Evolutionary conservation across 1,284 basidiomycete genomes (phyloP).

Genomic region (Cutaneotrichosporon curvatum): DNA sequence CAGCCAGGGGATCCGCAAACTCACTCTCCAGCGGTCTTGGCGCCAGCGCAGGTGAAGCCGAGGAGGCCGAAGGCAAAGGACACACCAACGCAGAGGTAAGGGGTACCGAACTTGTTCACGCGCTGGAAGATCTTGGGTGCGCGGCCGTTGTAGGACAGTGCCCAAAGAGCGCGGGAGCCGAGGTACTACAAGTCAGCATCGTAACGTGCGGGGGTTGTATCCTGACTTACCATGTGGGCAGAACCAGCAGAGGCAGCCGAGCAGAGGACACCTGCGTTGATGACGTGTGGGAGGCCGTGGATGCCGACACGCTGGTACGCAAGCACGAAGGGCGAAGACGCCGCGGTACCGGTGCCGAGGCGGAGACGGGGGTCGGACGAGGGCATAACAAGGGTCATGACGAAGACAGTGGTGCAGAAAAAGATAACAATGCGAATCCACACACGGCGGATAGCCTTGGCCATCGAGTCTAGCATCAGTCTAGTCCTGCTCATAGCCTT

Average conservation of each 20-base stretch:
- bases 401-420: constrained; percentile 56
- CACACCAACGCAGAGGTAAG: constrained; percentile 50
- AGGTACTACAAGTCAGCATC: constrained; percentile 13
- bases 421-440: constrained; percentile 66
- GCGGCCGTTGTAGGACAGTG: constrained; percentile 28
- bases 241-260: constrained; percentile 52
- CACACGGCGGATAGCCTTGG: constrained; percentile 66
- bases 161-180: constrained; percentile 29
- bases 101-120: constrained; percentile 26
- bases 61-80: constrained; percentile 57
- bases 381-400: constrained; percentile 72
- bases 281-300: constrained; percentile 59
- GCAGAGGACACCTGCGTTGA: constrained; percentile 58
- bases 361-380: constrained; percentile 57
- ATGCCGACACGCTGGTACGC: constrained; percentile 62
- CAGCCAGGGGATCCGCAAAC: constrained; percentile 65
- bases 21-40: constrained; percentile 53
- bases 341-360: constrained; percentile 56
- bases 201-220: constrained; percentile 60
- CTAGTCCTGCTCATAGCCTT: no score
- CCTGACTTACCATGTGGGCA: constrained; percentile 50
- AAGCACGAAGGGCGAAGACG: constrained; percentile 74
- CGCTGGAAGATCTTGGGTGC: constrained; percentile 27
- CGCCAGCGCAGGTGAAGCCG: constrained; percentile 55
- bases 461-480: constrained; percentile 53